phyloP scores from a whole-genome alignment of 1,139 yeast species.

The Debaryomyces fabryi region DNA sequence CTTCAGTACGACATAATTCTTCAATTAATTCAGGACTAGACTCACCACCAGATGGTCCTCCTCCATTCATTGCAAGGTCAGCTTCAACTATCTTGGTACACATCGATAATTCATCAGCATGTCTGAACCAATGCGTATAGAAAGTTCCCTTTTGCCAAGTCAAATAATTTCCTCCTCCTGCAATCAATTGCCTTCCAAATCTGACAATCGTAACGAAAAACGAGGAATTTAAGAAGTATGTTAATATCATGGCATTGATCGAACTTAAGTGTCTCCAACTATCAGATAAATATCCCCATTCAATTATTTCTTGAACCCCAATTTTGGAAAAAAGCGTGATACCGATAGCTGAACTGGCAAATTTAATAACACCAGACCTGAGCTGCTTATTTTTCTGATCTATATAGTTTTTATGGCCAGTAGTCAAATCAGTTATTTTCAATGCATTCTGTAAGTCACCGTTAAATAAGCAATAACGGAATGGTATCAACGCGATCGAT shows the following conservation, averaged over 20 bases:
- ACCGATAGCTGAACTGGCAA: conserved; percentile 37
- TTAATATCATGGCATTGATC: conserved; percentile 61
- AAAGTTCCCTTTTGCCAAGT: conserved; percentile 70
- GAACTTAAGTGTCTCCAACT: conserved; percentile 51
- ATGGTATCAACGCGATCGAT: conserved; percentile 59
- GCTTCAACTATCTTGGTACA: conserved; percentile 66
- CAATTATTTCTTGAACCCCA: conserved; percentile 42
- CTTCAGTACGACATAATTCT: conserved; percentile 42
- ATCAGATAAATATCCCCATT: conserved; percentile 33
- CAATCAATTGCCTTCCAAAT: conserved; percentile 50
- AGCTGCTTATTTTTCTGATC: conserved; percentile 31
- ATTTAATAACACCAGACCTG: conserved; percentile 30
- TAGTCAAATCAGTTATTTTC: conserved; percentile 60
- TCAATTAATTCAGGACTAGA: conserved; percentile 37
- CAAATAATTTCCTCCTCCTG: conserved; percentile 57
- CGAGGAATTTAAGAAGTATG: conserved; percentile 65
- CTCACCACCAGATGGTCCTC: conserved; percentile 39
- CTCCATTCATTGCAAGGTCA: conserved; percentile 56
- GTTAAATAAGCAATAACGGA: conserved; percentile 58
- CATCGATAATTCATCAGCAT: conserved; percentile 71
- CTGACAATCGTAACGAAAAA: conserved; percentile 62
- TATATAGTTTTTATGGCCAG: conserved; percentile 57
- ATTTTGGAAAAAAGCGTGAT: conserved; percentile 41
- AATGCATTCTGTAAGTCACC: conserved; percentile 64
- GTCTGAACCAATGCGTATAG: conserved; percentile 65